These are phyloP conservation scores for Ambrosiella cleistominuta DNA, from an alignment of 2,329 filamentous ascomycete species.

Conservation along the genomic window DNA sequence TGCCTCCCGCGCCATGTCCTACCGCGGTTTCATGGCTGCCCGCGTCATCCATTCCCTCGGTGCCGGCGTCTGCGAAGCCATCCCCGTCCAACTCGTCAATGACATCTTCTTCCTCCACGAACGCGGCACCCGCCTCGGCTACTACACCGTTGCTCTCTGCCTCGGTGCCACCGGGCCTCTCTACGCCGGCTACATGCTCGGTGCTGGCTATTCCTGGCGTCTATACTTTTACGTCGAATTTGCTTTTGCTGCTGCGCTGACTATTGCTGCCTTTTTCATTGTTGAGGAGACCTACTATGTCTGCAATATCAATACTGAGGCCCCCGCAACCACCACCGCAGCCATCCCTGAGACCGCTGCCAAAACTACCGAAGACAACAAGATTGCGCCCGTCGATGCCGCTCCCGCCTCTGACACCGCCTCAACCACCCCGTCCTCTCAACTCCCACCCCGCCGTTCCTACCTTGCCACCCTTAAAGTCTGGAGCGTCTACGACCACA, in stretches of 20 bases:
- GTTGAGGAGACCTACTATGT: slow-evolving; percentile 37
- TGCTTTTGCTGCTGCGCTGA: slow-evolving; percentile 24
- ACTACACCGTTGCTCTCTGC: slow-evolving; percentile 41
- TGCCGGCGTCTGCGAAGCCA: slow-evolving; percentile 26
- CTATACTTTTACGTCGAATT: slow-evolving; percentile 44
- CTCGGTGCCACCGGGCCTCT: slow-evolving; percentile 37
- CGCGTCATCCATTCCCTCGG: slow-evolving; percentile 25
- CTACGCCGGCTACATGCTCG: slow-evolving; percentile 43
- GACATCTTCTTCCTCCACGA: slow-evolving; percentile 31
- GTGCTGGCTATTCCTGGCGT: slow-evolving; percentile 38
- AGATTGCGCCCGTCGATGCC: not conserved
- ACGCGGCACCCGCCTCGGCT: slow-evolving; percentile 36
- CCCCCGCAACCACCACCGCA: not conserved
- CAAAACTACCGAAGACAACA: not conserved
- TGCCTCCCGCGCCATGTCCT: slow-evolving; percentile 22
- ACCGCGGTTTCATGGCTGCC: slow-evolving; percentile 23
- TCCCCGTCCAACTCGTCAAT: slow-evolving; percentile 29
- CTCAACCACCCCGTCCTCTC: not conserved
- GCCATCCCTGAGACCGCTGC: not conserved
- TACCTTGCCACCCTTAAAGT: slow-evolving; percentile 26
- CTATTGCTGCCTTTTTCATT: slow-evolving; percentile 28
- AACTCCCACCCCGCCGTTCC: slow-evolving; percentile 23
- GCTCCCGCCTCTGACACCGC: not conserved
- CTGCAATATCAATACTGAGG: slow-evolving; percentile 5
- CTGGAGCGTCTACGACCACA: slow-evolving; percentile 25